Base-by-base conservation (phyloP, 2,329 filamentous ascomycete species). In the Diaporthe amygdali region DNA sequence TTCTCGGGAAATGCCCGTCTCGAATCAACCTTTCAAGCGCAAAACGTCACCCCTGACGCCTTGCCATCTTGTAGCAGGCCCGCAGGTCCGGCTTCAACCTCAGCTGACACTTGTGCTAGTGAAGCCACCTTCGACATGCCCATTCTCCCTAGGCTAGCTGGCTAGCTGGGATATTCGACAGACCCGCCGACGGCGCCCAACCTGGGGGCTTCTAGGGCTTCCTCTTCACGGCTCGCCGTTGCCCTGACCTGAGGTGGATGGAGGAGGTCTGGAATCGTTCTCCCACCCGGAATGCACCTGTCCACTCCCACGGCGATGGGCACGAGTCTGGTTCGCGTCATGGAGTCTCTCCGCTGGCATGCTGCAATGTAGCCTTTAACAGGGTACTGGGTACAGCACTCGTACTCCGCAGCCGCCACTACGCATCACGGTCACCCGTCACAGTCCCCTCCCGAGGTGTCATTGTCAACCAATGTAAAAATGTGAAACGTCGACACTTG, bases 41-140 rank as follows among this genome's bases (percentile, higher is more conserved):
- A 25, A 46, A 32, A 8, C 15, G 59, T 14, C 59, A 37, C 41
- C 41, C 30, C 15, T 47, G 9, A 27, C 30, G 12, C 49, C 44
- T 30, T 64, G 59, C 59, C 59, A 47, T 49, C 30, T 20, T 27
- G 27, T 64, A 30, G 32, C 30, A 49, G 41, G 59, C 44, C 59
- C 59, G 30, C 41, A 70, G 61, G 46, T 55, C 61, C 61, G 52
- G 59, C 68, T 70, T 67, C 61, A 66, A 47, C 61, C 47, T 72
- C 71, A 71, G 68, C 68, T 72, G 71, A 56, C 68, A 71, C 71
- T 72, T 66, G 51, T 41, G 32, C 71, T 64, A 64, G 59, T 49
- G 44, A 64, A 27, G 41, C 44, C 41, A 47, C 59, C 17, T 46
- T 27, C 47, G 22, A n/a, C 32, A 5, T 63, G 39, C 39, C n/a